Evolutionary conservation across 768 basidiomycete genomes (phyloP), one percentile per base, ranked within the genome.

Genomic region (Podaxis pistillaris): DNA sequence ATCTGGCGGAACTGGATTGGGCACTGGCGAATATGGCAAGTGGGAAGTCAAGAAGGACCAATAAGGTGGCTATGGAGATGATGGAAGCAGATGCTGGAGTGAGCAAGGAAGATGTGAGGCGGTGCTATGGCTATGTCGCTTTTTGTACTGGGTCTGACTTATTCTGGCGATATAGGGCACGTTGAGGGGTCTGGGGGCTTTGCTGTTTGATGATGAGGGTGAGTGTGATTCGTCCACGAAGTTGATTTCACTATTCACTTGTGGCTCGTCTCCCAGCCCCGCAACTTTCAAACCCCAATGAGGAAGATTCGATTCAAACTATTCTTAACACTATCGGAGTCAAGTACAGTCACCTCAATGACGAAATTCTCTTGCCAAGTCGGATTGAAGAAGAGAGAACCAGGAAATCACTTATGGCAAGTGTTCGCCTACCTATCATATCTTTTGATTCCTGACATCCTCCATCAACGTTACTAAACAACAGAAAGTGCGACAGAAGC

Each of bases 1-100:
- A 85, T 52, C 68, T 93, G 3, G 80, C 83, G 6, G 86, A 94
- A 65, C 75, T 93, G 24, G 90, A 93, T 67, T 95, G 93, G 91
- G 91, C 90, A 0, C 74, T 93, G 44, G 82, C 84, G 4, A 85
- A 91, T 67, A 81, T 90, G 73, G 81, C 79, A n/a, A 77, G 76
- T 4, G 72, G 74, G 28, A 75, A 74, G 54, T 58, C 22, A 50
- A 56, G 44, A 44, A 61, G 33, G 28, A 40, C 54, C 28, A 60
- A 55, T 17, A 49, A 41, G 22, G 36, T 11, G n/a, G 36, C 64
- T 3, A 73, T 71, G 65, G 80, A 81, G 62, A 76, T 84, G 71
- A 71, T 81, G 3, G 80, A 81, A 19, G 74, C 71, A 64, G 83
- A 76, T 76, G 78, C 69, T 65, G 81, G 70, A 74, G 78, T 72